phyloP scores from a whole-genome alignment of 208 protist species.

The Trypanosoma theileri region DNA sequence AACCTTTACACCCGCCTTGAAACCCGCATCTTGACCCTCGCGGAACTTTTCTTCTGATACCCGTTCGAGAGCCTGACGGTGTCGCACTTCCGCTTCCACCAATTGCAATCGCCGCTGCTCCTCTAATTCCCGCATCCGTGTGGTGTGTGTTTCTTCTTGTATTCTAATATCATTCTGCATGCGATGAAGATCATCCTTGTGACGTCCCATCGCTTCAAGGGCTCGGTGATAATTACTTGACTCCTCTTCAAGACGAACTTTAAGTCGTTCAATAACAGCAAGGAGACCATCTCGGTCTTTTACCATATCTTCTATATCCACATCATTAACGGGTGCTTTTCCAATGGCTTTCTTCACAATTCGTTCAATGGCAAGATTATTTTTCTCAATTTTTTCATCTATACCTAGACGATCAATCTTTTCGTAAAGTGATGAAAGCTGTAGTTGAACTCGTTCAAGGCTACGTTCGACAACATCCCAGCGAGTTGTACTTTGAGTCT shows the following conservation, averaged over 20 bases:
- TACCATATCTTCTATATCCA: conserved; percentile 49
- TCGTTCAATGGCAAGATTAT: conserved; percentile 62
- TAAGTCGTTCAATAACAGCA: conserved; percentile 59
- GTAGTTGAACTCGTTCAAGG: conserved; percentile 46
- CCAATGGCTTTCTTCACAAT: conserved; percentile 58
- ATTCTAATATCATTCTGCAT: conserved; percentile 60
- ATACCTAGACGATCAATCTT: conserved; percentile 71
- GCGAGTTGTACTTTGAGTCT: not conserved
- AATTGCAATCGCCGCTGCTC: conserved; percentile 55
- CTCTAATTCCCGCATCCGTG: conserved; percentile 43
- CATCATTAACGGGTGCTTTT: conserved; percentile 42
- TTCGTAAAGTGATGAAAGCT: conserved; percentile 58
- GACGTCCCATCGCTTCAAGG: conserved; percentile 63
- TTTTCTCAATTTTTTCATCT: conserved; percentile 47
- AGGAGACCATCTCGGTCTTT: conserved; percentile 69
- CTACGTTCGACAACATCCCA: conserved; percentile 32
- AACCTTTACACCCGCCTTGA: conserved; percentile 27
- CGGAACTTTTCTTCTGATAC: conserved; percentile 41
- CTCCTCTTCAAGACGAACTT: conserved; percentile 53
- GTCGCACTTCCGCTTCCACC: conserved; percentile 51
- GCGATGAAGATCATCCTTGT: conserved; percentile 47
- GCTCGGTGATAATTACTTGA: conserved; percentile 67
- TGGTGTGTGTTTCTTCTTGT: conserved; percentile 45
- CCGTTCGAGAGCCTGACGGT: conserved; percentile 47
- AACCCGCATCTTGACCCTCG: conserved; percentile 47